Evolutionary conservation across 495 filamentous ascomycete genomes (phyloP).

Genomic region (Aspergillus cristatus): DNA sequence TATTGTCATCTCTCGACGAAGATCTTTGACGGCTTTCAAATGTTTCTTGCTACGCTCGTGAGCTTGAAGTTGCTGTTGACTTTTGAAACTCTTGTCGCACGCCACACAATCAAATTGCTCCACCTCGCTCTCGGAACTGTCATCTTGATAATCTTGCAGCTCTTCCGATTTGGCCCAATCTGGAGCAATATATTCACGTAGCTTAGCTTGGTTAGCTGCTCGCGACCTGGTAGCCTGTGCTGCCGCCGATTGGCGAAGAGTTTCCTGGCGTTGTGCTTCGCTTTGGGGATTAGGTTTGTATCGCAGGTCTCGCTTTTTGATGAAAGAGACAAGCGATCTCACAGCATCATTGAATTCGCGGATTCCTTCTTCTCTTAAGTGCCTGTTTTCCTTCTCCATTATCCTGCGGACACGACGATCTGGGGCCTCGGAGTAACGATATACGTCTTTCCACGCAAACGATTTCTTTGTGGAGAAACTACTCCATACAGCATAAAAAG

Average conservation of each 20-base stretch:
- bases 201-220: constrained; percentile 68
- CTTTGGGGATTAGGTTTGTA: constrained; percentile 60
- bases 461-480: constrained; percentile 75
- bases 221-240: constrained; percentile 79
- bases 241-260: constrained; percentile 64
- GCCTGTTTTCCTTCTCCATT: constrained; percentile 95
- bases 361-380: constrained; percentile 69
- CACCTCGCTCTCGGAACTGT: constrained; percentile 45
- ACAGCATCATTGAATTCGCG: constrained; percentile 92
- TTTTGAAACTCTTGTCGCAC: constrained; percentile 89
- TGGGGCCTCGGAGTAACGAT: constrained; percentile 72
- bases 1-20: constrained; percentile 73
- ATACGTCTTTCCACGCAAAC: constrained; percentile 83
- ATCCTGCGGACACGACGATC: constrained; percentile 73
- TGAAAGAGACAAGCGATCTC: constrained; percentile 75
- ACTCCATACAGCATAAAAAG: constrained; percentile 77
- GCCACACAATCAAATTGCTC: constrained; percentile 79
- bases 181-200: constrained; percentile 56
- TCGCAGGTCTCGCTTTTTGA: constrained; percentile 86
- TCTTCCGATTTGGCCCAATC: constrained; percentile 64
- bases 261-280: constrained; percentile 71
- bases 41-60: constrained; percentile 98
- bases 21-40: constrained; percentile 66
- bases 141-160: constrained; percentile 46
- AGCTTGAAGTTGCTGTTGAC: constrained; percentile 81